phyloP scores from a whole-genome alignment of 257 asterid genomes.

The Gentiana dahurica region DNA sequence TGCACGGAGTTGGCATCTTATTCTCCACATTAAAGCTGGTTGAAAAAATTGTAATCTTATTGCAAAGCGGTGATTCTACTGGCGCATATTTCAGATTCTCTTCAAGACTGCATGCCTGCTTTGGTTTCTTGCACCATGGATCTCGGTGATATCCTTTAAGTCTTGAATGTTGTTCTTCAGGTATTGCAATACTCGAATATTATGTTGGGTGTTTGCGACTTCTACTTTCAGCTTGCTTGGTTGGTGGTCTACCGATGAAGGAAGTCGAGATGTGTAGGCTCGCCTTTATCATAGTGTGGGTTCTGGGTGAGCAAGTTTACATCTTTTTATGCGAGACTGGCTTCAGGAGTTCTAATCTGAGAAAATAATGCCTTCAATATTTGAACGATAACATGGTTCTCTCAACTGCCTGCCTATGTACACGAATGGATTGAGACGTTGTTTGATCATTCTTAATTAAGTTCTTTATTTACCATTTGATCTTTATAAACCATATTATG shows the following conservation, averaged over 20 bases:
- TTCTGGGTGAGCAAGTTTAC: slow-evolving; percentile 50
- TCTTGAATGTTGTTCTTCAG: neutral
- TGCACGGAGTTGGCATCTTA: slow-evolving; percentile 83
- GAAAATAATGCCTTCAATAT: too few relatives aligned
- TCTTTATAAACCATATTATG: too few relatives aligned
- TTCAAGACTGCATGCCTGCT: slow-evolving; percentile 61
- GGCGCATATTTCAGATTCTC: slow-evolving; percentile 53
- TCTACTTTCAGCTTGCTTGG: slow-evolving; percentile 67
- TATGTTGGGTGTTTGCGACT: slow-evolving; percentile 6
- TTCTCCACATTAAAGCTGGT: slow-evolving; percentile 51
- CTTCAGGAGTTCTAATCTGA: too few relatives aligned
- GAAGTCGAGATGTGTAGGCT: slow-evolving; percentile 91
- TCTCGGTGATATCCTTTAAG: slow-evolving; percentile 52
- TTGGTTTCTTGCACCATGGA: slow-evolving; percentile 82
- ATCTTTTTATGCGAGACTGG: neutral
- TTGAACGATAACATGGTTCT: too few relatives aligned
- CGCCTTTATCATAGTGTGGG: slow-evolving; percentile 55
- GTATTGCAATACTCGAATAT: neutral
- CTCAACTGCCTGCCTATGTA: too few relatives aligned
- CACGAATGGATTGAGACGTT: too few relatives aligned
- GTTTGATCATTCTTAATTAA: too few relatives aligned
- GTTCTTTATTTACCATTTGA: too few relatives aligned
- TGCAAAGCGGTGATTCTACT: slow-evolving; percentile 55
- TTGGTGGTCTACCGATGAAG: slow-evolving; percentile 99
- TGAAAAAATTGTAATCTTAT: slow-evolving; percentile 54